Percentiles rank a stretch among this genome's conserved stretches.
These are phyloP conservation scores for Tubosaeta sp. DNA, from an alignment of 768 basidiomycete species.

Conservation along the genomic window DNA sequence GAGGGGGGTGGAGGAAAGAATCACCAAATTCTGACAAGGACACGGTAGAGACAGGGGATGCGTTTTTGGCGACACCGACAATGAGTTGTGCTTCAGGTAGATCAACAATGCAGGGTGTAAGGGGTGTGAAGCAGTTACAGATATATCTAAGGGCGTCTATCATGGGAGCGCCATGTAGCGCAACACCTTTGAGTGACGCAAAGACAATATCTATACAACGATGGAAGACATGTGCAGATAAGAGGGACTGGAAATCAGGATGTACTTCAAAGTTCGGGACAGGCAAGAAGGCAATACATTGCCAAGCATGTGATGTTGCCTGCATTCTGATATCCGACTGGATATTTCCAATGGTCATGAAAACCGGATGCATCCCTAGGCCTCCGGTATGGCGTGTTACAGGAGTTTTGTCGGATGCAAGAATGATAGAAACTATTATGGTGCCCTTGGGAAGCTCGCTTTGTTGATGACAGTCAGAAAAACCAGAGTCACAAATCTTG, in stretches of 20 bases:
- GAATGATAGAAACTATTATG: constrained; percentile 14
- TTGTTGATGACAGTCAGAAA: not conserved
- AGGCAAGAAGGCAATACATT: constrained; percentile 26
- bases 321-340: constrained; percentile 2
- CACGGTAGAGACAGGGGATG: not conserved
- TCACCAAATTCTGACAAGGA: not conserved
- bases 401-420: constrained; percentile 18
- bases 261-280: constrained; percentile 22
- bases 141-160: constrained; percentile 19
- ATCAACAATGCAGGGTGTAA: constrained; percentile 13
- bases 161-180: constrained; percentile 22
- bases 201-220: constrained; percentile 29
- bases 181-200: constrained; percentile 25
- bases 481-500: not conserved
- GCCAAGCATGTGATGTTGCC: constrained; percentile 1
- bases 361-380: constrained; percentile 7
- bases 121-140: constrained; percentile 5
- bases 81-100: constrained; percentile 14
- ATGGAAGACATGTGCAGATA: constrained; percentile 27
- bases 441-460: constrained; percentile 4
- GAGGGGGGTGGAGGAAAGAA: not conserved
- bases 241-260: constrained; percentile 20
- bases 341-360: constrained; percentile 10
- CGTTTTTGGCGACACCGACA: constrained; percentile 6
- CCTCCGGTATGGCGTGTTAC: not conserved